Evolutionary conservation across 1,284 basidiomycete genomes (phyloP).

Genomic region (Irpex lacteus): DNA sequence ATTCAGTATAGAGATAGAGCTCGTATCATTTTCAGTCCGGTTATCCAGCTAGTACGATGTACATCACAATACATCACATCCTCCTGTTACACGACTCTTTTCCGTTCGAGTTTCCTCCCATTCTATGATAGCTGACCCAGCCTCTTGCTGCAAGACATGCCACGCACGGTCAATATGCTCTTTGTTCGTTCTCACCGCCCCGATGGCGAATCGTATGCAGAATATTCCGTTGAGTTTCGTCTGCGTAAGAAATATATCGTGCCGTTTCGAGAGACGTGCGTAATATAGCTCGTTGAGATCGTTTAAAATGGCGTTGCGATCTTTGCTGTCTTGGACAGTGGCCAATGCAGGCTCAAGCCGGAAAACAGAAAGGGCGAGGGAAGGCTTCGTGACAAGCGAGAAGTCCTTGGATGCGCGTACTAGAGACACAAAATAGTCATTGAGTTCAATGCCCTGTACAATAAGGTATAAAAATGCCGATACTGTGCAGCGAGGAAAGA

Average conservation of each 20-base stretch:
- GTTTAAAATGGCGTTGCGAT: constrained; percentile 46
- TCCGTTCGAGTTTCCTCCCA: too few species aligned
- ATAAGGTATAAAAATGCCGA: too few species aligned
- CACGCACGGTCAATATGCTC: constrained; percentile 66
- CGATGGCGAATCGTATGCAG: constrained; percentile 77
- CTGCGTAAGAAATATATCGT: constrained; percentile 75
- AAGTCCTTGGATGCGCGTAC: constrained; percentile 44
- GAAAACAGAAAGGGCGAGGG: constrained; percentile 67
- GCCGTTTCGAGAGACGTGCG: constrained; percentile 50
- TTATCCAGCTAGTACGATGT: too few species aligned
- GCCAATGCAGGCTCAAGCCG: constrained; percentile 45
- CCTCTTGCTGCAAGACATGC: constrained; percentile 51
- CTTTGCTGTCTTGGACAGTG: constrained; percentile 1
- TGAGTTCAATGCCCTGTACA: constrained; percentile 60
- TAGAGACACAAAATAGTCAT: constrained; percentile 57
- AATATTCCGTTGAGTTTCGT: constrained; percentile 70
- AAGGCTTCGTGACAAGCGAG: constrained; percentile 33
- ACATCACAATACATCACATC: too few species aligned
- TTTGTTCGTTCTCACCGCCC: constrained; percentile 63
- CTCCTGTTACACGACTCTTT: too few species aligned
- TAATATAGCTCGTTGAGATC: constrained; percentile 66
- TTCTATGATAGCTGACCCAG: constrained; percentile 30
- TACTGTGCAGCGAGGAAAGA: too few species aligned
- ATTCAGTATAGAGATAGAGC: too few species aligned
- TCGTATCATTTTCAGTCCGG: too few species aligned